Evolutionary conservation across 345 rosid genomes (phyloP), one percentile per base, ranked within the genome.

Genomic region (Cochlearia excelsa): DNA sequence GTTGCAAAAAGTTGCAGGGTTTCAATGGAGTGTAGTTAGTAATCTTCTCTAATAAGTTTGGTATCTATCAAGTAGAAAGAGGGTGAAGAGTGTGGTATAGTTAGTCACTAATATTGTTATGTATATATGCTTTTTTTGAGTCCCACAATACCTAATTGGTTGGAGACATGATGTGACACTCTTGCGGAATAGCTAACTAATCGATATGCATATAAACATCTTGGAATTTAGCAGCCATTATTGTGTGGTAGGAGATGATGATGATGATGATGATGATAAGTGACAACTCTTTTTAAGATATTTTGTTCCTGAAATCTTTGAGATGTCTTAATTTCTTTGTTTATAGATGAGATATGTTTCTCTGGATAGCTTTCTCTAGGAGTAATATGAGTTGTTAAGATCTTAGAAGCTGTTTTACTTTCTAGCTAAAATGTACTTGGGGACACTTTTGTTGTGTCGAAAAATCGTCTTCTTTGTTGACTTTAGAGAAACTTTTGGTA

Each of bases 11-110:
- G 71, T 53, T 65, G 66, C 66, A 66, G 67, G 51, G 30, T 56
- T 63, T 49, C 34, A 42, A 35, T 63, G 53, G 57, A 53, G 55
- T 50, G 54, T 67, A 46, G 75, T 68, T 16, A 16, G 23, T 16
- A 16, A 69, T 67, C 77, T 63, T 78, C 59, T 69, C 56, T 43
- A 65, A 43, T 66, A 76, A 74, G 82, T 77, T 83, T 54, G 80
- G 86, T 67, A 76, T 75, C 23, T 53, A 48, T 80, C 72, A 51
- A 70, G 56, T 62, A 67, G 72, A 55, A 67, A 62, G 65, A 68
- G 66, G 27, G 68, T 47, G 23, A 16, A 16, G 79, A 71, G 59
- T 67, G 62, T 69, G 73, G 68, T 71, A 66, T 16, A 16, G 23
- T 16, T 73, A 43, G 45, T 50, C 60, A 68, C 55, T 45, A 46